Evolutionary conservation across 352 stramenopile genomes (phyloP), one percentile per base, ranked within the genome.

Genomic region (Globisporangium abappressorium): DNA sequence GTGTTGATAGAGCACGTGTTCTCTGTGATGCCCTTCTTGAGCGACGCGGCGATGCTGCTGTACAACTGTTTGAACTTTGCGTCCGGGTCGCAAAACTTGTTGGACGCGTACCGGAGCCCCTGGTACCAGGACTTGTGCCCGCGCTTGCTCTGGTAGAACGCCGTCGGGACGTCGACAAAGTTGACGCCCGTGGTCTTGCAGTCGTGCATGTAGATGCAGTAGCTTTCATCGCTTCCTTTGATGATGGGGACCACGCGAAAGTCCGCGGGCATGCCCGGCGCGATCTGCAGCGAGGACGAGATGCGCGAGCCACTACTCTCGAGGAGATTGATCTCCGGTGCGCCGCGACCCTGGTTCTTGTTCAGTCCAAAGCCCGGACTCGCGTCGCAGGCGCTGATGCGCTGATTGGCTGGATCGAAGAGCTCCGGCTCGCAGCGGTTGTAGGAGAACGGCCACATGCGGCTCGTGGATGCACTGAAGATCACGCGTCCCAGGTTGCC

Each of bases 381-480:
- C 14, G 69, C 53, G 64, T 98, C 88, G 71, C 95, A 98, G 1
- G 85, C 95, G 28, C 73, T 84, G 54, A 86, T 85, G 6, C 74
- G 70, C 61, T 88, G 78, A 62, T 83, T 79, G 12, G 56, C 70
- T 0, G 72, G 69, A 5, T 69, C 43, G 12, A 81, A 77, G n/a
- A 76, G 54, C 30, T 77, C 69, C 0, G 74, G 63, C 70, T 98
- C 71, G 67, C 94, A 98, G 34, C 74, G 79, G 61, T 97, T 76
- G 68, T 97, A 98, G 49, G 81, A 97, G 89, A 94, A 98, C 0
- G 95, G 95, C 95, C 95, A 98, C 64, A 98, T 89, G 72, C 93
- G 92, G 66, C 94, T 93, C 2, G 90, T 97, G 0, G 80, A 93
- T 0, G 72, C 81, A 41, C 94, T 92, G 70, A 98, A 98, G 11